These are phyloP conservation scores for Neophaeococcomyces mojaviensis DNA, from an alignment of 2,329 filamentous ascomycete genomes.

Conservation along the genomic window DNA sequence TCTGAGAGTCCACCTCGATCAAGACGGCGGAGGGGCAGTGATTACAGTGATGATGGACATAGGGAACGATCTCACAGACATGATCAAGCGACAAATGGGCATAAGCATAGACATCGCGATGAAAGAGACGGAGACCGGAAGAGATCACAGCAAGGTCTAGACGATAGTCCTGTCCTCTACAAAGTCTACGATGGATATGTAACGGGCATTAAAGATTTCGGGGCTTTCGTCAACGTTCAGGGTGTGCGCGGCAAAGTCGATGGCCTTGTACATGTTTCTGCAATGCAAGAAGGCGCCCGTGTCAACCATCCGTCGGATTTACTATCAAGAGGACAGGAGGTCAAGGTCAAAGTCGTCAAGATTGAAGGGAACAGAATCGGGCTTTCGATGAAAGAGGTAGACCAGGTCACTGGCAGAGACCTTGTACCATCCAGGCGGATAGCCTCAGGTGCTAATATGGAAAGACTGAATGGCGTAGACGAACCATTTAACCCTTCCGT, in stretches of 20 bases:
- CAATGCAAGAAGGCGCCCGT: constrained; percentile 73
- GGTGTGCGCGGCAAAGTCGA: constrained; percentile 83
- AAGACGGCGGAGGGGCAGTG: constrained; percentile 35
- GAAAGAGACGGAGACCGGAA: constrained; percentile 54
- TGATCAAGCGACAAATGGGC: constrained; percentile 23
- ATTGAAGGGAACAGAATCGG: constrained; percentile 76
- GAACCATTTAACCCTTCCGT: constrained; percentile 48
- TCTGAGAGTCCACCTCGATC: constrained; percentile 32
- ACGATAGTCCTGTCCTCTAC: constrained; percentile 70
- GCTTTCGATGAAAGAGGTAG: constrained; percentile 94
- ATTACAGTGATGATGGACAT: constrained; percentile 38
- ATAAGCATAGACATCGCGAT: constrained; percentile 37
- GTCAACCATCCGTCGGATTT: constrained; percentile 90
- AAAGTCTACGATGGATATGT: constrained; percentile 89
- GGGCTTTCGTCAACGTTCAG: constrained; percentile 86
- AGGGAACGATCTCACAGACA: constrained; percentile 10
- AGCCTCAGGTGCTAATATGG: constrained; percentile 82
- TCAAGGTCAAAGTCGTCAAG: constrained; percentile 89
- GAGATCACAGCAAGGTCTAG: constrained; percentile 64
- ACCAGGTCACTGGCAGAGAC: constrained; percentile 80
- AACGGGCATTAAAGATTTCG: constrained; percentile 90
- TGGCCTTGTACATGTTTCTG: constrained; percentile 87
- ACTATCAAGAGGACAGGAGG: constrained; percentile 67
- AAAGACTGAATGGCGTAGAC: constrained; percentile 60
- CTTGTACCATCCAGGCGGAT: constrained; percentile 69